Evolutionary conservation across 2,329 filamentous ascomycete genomes (phyloP).

Genomic region (Botrytis cinerea): DNA sequence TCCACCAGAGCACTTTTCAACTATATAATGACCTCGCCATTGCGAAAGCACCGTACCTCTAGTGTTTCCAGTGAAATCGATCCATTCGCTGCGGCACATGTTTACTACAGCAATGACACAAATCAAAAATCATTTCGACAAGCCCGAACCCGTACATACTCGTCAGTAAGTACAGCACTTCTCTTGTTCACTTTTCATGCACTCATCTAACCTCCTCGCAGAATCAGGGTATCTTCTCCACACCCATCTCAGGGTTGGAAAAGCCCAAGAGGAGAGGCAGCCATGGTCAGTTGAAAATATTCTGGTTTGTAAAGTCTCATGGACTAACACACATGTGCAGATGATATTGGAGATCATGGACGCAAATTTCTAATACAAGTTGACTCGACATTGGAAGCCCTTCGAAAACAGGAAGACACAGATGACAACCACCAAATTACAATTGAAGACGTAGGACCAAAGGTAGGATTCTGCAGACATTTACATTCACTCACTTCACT

Average conservation of each 20-base stretch:
- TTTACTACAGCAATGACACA: conserved; percentile 40
- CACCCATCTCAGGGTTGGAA: conserved; percentile 30
- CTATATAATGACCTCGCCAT: conserved; percentile 33
- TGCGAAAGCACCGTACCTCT: conserved; percentile 29
- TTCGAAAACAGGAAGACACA: conserved; percentile 86
- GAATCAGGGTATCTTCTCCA: conserved; percentile 32
- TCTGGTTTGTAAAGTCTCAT: neutral
- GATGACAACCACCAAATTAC: conserved; percentile 97
- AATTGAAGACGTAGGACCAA: conserved; percentile 92
- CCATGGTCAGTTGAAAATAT: conserved; percentile 36
- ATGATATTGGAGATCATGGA: conserved; percentile 68
- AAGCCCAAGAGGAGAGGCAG: conserved; percentile 39
- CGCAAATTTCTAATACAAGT: conserved; percentile 87
- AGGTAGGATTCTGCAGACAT: conserved; percentile 53
- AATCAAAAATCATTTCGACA: conserved; percentile 35
- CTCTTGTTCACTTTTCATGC: neutral
- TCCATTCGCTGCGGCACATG: conserved; percentile 38
- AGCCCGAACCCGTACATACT: conserved; percentile 40
- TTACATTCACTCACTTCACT: no score
- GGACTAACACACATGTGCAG: conserved; percentile 48
- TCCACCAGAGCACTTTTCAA: neutral
- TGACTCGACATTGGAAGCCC: conserved; percentile 74
- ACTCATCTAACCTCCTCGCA: conserved; percentile 27
- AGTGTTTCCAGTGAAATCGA: conserved; percentile 38
- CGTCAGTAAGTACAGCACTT: conserved; percentile 33